These are phyloP conservation scores for Vanilla planifolia DNA, from an alignment of 106 monocot genomes.

Conservation along the genomic window DNA sequence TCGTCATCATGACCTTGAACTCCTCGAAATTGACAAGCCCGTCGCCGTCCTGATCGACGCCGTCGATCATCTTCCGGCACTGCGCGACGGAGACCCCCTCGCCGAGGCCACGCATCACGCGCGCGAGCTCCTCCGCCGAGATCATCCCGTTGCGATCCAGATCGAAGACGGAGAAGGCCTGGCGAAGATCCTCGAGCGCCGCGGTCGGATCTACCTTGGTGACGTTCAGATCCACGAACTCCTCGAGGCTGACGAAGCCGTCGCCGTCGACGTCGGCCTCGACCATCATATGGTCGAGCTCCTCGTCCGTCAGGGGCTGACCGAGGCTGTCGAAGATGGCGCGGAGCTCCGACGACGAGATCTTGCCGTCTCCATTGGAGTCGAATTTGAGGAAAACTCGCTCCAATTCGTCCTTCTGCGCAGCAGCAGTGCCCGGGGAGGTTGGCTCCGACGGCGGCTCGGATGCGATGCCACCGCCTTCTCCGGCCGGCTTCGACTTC, in stretches of 20 bases:
- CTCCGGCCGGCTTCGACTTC: not conserved
- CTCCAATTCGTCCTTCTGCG: constrained; percentile 20
- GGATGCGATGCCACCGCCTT: not conserved
- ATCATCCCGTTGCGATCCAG: constrained; percentile 24
- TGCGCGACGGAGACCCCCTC: constrained; percentile 17
- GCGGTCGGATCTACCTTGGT: constrained; percentile 15
- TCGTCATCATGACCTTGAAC: constrained; percentile 18
- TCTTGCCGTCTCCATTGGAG: constrained; percentile 41
- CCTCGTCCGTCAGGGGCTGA: constrained; percentile 10
- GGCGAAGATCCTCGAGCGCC: constrained; percentile 21
- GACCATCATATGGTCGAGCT: constrained; percentile 10
- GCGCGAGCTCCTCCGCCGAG: constrained; percentile 14
- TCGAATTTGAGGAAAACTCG: constrained; percentile 52
- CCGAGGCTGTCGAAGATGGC: constrained; percentile 37
- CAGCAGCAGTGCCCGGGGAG: not conserved
- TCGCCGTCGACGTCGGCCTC: constrained; percentile 33
- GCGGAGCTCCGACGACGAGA: constrained; percentile 31
- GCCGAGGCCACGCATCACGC: constrained; percentile 2
- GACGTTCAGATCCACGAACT: constrained; percentile 16
- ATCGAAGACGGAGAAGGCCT: constrained; percentile 32
- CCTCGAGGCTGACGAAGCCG: constrained; percentile 26
- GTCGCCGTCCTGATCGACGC: constrained; percentile 37
- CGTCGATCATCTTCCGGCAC: constrained; percentile 26
- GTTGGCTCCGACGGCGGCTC: not conserved
- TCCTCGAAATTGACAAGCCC: constrained; percentile 40